These are phyloP conservation scores for Mycosarcoma maydis DNA, from an alignment of 1,284 basidiomycete genomes.

Conservation along the genomic window DNA sequence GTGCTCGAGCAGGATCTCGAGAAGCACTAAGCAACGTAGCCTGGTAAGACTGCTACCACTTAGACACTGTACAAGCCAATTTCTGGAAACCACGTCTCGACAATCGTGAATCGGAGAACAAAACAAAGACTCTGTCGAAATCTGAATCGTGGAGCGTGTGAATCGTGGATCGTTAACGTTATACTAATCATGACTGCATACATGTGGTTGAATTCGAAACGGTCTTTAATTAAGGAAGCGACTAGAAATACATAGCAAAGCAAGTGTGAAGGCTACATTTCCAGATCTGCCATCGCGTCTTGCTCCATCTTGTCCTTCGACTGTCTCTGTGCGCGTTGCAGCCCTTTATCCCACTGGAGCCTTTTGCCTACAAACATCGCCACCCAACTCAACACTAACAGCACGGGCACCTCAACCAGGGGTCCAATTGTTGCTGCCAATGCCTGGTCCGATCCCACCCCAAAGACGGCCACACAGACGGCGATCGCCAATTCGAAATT, in stretches of 20 bases:
- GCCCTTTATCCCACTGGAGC: conserved; percentile 39
- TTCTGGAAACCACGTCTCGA: too few relatives aligned
- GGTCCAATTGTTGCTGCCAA: conserved; percentile 56
- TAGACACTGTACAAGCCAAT: too few relatives aligned
- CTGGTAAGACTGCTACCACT: too few relatives aligned
- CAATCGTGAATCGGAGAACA: too few relatives aligned
- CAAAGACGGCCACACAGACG: conserved; percentile 79
- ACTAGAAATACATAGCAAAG: too few relatives aligned
- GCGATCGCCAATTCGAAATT: conserved; percentile 78
- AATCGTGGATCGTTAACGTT: too few relatives aligned
- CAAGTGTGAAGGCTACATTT: conserved; percentile 5
- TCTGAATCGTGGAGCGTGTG: too few relatives aligned
- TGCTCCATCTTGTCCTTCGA: neutral
- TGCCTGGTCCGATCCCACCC: conserved; percentile 46
- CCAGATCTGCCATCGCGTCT: conserved; percentile 10
- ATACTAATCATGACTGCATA: too few relatives aligned
- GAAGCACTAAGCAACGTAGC: conserved; percentile 19
- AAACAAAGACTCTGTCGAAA: too few relatives aligned
- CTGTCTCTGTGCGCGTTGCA: conserved; percentile 10
- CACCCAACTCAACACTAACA: conserved; percentile 78
- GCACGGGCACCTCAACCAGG: conserved; percentile 72
- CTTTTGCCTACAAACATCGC: conserved; percentile 71
- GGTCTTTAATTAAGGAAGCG: too few relatives aligned
- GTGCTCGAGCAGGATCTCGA: conserved; percentile 58
- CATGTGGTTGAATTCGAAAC: too few relatives aligned